phyloP scores from a whole-genome alignment of 805 yeast genomes.

The Grigorovia yakushimaensis region DNA sequence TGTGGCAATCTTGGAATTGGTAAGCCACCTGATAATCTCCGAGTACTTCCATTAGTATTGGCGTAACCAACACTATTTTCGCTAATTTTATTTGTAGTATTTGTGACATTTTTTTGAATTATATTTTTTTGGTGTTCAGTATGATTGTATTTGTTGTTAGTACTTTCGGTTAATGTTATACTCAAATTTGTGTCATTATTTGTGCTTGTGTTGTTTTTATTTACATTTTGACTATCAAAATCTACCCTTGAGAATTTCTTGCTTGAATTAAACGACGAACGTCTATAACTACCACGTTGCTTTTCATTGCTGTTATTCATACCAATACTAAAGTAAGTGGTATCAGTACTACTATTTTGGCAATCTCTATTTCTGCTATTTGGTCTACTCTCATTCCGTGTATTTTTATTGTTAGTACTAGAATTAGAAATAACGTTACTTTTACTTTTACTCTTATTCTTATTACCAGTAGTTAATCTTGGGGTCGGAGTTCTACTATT shows the following conservation, averaged over 20 bases:
- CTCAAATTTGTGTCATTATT: too few relatives aligned
- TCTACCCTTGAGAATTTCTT: background rate
- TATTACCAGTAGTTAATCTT: background rate
- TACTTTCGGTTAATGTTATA: background rate
- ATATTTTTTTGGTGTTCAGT: background rate
- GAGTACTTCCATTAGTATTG: background rate
- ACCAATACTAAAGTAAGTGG: background rate
- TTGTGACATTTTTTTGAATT: background rate
- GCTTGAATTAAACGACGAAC: background rate
- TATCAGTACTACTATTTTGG: background rate
- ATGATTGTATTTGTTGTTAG: too few relatives aligned
- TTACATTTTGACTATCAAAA: background rate
- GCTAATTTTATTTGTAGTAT: background rate
- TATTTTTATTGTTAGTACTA: background rate
- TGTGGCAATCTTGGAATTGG: background rate
- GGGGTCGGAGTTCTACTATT: conserved; percentile 6
- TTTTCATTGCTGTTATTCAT: background rate
- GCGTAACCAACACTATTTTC: background rate
- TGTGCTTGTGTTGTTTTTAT: background rate
- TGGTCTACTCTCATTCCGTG: conserved; percentile 1
- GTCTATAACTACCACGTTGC: background rate
- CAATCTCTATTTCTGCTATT: background rate
- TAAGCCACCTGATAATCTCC: background rate
- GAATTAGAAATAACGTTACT: too few relatives aligned
- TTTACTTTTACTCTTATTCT: background rate